A percentile compares a stretch with the other conserved stretches of the same genome.
Conservation (phyloP, 1,139 yeast genomes). For the Kurtzmaniella quercitrusa region DNA sequence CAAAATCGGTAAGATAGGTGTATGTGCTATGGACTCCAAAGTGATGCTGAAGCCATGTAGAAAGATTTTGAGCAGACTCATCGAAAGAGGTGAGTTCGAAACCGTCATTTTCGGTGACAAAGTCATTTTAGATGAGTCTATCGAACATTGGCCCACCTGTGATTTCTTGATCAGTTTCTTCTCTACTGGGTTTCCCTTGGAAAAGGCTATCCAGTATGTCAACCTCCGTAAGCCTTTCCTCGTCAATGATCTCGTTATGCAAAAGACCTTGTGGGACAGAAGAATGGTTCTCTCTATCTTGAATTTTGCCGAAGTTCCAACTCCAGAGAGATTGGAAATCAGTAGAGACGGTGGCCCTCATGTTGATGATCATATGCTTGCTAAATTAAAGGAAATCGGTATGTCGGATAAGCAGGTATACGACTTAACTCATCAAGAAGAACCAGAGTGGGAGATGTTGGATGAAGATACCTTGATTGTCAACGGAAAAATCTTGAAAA, state of each 20-base stretch:
- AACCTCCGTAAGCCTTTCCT: constrained; percentile 85
- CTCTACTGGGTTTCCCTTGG: constrained; percentile 93
- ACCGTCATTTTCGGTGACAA: constrained; percentile 97
- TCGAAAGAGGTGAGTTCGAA: constrained; percentile 93
- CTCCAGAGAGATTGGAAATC: constrained; percentile 83
- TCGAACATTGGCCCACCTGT: constrained; percentile 98
- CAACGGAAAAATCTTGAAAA: constrained; percentile 64
- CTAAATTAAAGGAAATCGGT: constrained; percentile 35
- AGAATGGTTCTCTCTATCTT: constrained; percentile 80
- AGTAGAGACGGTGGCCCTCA: constrained; percentile 97
- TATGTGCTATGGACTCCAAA: constrained; percentile 98
- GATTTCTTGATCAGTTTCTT: constrained; percentile 91
- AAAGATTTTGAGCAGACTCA: constrained; percentile 79
- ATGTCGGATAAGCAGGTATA: constrained; percentile 44
- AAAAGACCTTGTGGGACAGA: constrained; percentile 95
- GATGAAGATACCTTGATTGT: constrained; percentile 81
- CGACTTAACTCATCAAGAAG: constrained; percentile 59
- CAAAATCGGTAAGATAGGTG: constrained; percentile 90
- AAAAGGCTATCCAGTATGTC: constrained; percentile 89
- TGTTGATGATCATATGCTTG: constrained; percentile 57
- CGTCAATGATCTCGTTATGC: constrained; percentile 86
- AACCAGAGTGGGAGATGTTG: constrained; percentile 86
- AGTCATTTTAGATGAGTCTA: constrained; percentile 85
- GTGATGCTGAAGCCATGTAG: constrained; percentile 95
- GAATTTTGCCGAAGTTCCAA: constrained; percentile 78